Percentiles rank a stretch among this genome's conserved stretches.
Conservation (phyloP, 106 monocot species). For the Agapanthus africanus region DNA sequence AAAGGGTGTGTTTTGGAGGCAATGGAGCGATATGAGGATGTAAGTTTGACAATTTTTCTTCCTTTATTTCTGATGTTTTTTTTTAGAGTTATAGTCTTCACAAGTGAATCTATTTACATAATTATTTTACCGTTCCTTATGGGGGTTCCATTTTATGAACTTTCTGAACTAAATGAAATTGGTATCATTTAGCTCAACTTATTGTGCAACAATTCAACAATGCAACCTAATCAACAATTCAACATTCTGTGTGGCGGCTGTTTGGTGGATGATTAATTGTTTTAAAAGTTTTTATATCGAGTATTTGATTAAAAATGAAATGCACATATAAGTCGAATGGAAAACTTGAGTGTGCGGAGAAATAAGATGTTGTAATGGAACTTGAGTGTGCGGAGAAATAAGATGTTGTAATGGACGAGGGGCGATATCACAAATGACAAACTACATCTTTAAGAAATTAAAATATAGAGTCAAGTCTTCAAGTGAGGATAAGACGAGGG, state of each 20-base stretch:
- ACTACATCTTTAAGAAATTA: not conserved
- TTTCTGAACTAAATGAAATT: not conserved
- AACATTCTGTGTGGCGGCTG: too few species aligned
- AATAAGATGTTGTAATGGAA: too few species aligned
- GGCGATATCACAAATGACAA: not conserved
- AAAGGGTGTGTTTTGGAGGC: conserved; percentile 93
- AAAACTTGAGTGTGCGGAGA: too few species aligned
- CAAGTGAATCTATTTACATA: not conserved
- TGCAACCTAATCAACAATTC: too few species aligned
- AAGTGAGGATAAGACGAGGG: not conserved
- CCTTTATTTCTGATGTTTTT: not conserved
- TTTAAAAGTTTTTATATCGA: too few species aligned
- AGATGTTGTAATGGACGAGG: not conserved
- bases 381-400: too few species aligned
- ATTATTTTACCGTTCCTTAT: not conserved
- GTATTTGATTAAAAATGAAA: too few species aligned
- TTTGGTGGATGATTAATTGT: too few species aligned
- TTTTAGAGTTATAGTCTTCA: not conserved
- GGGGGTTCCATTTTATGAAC: not conserved
- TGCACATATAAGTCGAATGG: too few species aligned
- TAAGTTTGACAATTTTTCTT: conserved; percentile 19
- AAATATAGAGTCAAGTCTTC: not conserved
- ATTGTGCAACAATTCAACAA: too few species aligned
- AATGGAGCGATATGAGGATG: conserved; percentile 88
- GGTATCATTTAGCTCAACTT: not conserved